Evolutionary conservation across 257 asterid species (phyloP).

Genomic region (Cinchona pubescens): DNA sequence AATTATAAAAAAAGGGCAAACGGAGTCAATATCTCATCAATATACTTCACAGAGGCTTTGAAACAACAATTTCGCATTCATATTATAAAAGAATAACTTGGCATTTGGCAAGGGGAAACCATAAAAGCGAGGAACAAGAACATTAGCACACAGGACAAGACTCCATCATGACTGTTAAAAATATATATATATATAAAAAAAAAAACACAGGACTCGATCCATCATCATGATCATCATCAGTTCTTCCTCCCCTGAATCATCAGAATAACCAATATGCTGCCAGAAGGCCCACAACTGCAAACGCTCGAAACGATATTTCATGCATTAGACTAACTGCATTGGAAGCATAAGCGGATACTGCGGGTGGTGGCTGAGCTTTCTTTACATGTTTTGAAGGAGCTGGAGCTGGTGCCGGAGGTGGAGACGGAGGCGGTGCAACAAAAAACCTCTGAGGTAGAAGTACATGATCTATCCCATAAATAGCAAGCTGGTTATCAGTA

Average conservation of each 20-base stretch:
- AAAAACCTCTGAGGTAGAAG: conserved; percentile 48
- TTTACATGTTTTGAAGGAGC: conserved; percentile 39
- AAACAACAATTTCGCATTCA: background rate
- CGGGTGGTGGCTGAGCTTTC: conserved; percentile 11
- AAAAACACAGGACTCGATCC: no score
- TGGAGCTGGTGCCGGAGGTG: conserved; percentile 49
- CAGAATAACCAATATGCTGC: conserved; percentile 11
- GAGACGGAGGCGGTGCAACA: conserved; percentile 41
- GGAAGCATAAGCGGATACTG: conserved; percentile 27
- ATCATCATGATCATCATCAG: background rate
- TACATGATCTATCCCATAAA: conserved; percentile 49
- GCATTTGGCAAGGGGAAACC: background rate
- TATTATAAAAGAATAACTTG: background rate
- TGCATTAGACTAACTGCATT: conserved; percentile 14
- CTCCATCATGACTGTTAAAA: no score
- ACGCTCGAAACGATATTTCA: conserved; percentile 9
- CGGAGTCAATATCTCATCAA: background rate
- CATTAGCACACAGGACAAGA: background rate
- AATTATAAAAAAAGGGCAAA: no score
- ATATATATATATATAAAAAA: no score
- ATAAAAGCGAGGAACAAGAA: background rate
- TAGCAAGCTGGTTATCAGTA: conserved; percentile 45
- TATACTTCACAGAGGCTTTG: background rate
- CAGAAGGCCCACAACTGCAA: conserved; percentile 15
- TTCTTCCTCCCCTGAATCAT: background rate